These are phyloP conservation scores for Apiotrichum veenhuisii DNA, from an alignment of 1,284 basidiomycete species.

Conservation along the genomic window DNA sequence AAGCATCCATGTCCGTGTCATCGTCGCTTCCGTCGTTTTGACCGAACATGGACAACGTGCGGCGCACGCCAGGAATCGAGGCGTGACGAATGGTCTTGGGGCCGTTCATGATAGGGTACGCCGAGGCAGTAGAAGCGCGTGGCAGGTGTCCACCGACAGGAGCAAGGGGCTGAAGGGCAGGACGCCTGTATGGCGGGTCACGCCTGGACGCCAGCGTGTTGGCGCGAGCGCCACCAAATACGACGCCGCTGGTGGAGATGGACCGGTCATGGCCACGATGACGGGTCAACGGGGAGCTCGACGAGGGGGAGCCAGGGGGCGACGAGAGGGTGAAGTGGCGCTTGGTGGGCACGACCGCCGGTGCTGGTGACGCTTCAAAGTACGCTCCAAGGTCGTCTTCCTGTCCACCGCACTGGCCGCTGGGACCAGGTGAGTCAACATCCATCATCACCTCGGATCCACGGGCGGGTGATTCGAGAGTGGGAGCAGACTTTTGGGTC, in stretches of 20 bases:
- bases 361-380: constrained; percentile 45
- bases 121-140: constrained; percentile 21
- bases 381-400: constrained; percentile 31
- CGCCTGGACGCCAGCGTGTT: constrained; percentile 30
- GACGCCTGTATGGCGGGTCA: constrained; percentile 28
- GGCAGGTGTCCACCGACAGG: neutral
- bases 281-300: constrained; percentile 44
- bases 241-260: constrained; percentile 32
- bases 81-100: constrained; percentile 8
- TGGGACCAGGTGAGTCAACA: constrained; percentile 35
- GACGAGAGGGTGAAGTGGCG: constrained; percentile 29
- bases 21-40: constrained; percentile 38
- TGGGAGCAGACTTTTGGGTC: constrained; percentile 17
- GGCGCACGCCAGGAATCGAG: constrained; percentile 35
- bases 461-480: constrained; percentile 11
- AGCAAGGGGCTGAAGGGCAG: constrained; percentile 24
- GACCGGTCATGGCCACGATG: constrained; percentile 39
- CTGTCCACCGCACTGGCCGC: constrained; percentile 33
- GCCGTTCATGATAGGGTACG: constrained; percentile 41
- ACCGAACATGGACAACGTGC: constrained; percentile 48
- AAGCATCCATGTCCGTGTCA: constrained; percentile 40
- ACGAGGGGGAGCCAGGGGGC: constrained; percentile 42
- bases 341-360: constrained; percentile 28
- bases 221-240: constrained; percentile 32
- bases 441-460: constrained; percentile 31